Percentiles rank a stretch among this genome's conserved stretches.
phyloP scores from a whole-genome alignment of 1,139 yeast species.

The Sugiyamaella paludigena region DNA sequence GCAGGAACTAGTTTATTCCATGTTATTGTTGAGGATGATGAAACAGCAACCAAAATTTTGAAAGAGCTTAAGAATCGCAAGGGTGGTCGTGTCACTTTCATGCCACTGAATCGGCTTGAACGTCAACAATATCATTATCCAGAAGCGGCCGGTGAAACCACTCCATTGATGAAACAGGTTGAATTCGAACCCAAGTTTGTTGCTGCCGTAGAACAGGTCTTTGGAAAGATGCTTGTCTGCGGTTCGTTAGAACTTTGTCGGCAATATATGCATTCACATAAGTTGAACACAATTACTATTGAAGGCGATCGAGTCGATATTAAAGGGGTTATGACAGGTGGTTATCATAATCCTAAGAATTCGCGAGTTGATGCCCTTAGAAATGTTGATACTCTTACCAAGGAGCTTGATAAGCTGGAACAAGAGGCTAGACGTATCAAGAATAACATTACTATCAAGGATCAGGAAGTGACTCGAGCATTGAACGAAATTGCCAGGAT shows the following conservation, averaged over 20 bases:
- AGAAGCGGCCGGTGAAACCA: conserved; percentile 49
- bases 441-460: conserved; percentile 41
- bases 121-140: conserved; percentile 50
- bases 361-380: conserved; percentile 73
- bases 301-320: conserved; percentile 90
- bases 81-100: conserved; percentile 83
- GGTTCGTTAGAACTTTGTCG: conserved; percentile 67
- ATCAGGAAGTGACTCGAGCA: conserved; percentile 45
- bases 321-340: conserved; percentile 86
- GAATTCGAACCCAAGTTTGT: conserved; percentile 54
- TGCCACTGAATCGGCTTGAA: conserved; percentile 76
- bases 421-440: conserved; percentile 41
- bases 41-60: conserved; percentile 76
- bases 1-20: conserved; percentile 88
- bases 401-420: conserved; percentile 45
- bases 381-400: conserved; percentile 50
- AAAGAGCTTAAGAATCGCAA: conserved; percentile 68
- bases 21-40: conserved; percentile 84
- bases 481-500: conserved; percentile 46
- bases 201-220: conserved; percentile 69
- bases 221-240: conserved; percentile 79
- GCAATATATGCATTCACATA: conserved; percentile 60
- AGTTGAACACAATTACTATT: conserved; percentile 75
- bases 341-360: conserved; percentile 67
- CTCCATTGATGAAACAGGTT: conserved; percentile 74